Evolutionary conservation across 495 filamentous ascomycete species (phyloP).

Genomic region (Penicillium turbatum): DNA sequence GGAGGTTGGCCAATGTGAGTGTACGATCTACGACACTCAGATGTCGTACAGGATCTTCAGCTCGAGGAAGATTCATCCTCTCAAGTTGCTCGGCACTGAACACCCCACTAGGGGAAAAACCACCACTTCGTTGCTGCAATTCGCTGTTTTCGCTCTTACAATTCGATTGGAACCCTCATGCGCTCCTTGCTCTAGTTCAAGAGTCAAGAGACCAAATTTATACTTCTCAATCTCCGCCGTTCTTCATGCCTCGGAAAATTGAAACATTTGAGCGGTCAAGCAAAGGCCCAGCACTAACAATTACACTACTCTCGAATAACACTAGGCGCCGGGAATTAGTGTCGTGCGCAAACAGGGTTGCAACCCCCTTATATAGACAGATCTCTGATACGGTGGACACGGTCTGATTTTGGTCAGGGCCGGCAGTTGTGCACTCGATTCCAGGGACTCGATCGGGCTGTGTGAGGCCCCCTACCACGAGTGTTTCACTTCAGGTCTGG

Average conservation of each 20-base stretch:
- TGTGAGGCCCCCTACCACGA: too few species aligned
- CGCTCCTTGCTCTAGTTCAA: not conserved
- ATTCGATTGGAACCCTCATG: not conserved
- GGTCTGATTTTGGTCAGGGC: too few species aligned
- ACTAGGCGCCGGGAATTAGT: not conserved
- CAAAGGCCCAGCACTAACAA: not conserved
- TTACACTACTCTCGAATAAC: not conserved
- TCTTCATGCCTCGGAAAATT: not conserved
- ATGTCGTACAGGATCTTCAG: not conserved
- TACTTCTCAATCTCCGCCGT: not conserved
- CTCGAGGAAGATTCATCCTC: not conserved
- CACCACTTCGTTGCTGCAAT: not conserved
- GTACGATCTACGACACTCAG: not conserved
- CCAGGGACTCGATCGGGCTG: too few species aligned
- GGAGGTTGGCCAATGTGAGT: conserved; percentile 5
- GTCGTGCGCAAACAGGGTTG: too few species aligned
- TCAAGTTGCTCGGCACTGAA: not conserved
- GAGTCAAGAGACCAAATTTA: not conserved
- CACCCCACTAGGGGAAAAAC: not conserved
- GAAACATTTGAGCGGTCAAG: not conserved
- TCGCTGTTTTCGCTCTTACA: not conserved
- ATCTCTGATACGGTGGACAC: too few species aligned
- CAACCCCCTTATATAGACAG: too few species aligned
- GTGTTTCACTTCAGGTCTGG: not conserved
- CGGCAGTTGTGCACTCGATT: too few species aligned